Evolutionary conservation across 345 rosid genomes (phyloP).

Genomic region (Eucalyptus paniculata): DNA sequence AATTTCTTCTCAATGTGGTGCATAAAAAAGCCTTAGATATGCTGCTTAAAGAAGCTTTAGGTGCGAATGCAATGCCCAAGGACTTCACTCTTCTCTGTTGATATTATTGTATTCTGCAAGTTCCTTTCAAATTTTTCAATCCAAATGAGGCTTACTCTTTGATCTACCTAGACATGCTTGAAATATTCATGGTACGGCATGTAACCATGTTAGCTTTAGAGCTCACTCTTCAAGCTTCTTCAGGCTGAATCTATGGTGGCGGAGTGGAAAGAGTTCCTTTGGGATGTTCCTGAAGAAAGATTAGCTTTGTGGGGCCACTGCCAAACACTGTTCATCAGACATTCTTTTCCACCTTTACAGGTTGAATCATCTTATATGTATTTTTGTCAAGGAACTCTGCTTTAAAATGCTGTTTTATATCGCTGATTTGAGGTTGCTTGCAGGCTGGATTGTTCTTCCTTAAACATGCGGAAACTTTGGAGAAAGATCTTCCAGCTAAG

Average conservation of each 20-base stretch:
- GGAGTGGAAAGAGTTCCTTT: slow-evolving; percentile 99
- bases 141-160: not conserved
- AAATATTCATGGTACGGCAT: not conserved
- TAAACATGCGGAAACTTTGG: slow-evolving; percentile 85
- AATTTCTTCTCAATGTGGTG: not conserved
- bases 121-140: not conserved
- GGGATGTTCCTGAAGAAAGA: slow-evolving; percentile 99
- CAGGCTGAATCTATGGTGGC: slow-evolving; percentile 99
- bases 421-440: not conserved
- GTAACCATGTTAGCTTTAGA: not conserved
- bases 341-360: slow-evolving; percentile 82
- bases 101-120: not conserved
- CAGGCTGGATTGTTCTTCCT: slow-evolving; percentile 97
- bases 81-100: not conserved
- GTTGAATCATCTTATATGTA: slow-evolving; percentile 14
- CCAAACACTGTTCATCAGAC: slow-evolving; percentile 81
- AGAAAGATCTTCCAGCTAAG: slow-evolving; percentile 90
- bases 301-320: slow-evolving; percentile 97
- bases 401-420: not conserved
- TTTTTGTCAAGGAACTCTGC: not conserved
- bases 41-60: not conserved
- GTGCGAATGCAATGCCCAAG: not conserved
- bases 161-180: not conserved
- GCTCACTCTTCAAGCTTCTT: not conserved
- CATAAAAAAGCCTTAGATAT: not conserved